These are phyloP conservation scores for Elymus sibiricus DNA, from an alignment of 176 grass and related monocot genomes.

Conservation along the genomic window DNA sequence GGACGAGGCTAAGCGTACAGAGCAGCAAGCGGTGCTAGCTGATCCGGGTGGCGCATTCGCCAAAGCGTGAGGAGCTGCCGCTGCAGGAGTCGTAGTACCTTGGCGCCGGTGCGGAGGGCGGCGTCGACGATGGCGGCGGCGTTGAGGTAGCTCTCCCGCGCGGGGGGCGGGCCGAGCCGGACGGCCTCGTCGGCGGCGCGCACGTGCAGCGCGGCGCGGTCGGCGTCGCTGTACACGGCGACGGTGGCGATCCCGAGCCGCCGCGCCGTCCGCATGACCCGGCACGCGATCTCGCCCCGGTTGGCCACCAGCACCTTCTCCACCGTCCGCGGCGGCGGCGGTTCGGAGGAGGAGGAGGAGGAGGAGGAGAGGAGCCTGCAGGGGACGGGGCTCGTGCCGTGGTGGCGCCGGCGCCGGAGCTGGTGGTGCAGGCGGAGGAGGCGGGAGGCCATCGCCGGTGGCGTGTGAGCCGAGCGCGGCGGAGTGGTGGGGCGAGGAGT, in stretches of 20 bases:
- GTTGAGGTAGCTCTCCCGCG: conserved; percentile 83
- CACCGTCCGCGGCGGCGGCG: neutral
- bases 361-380: conserved; percentile 36
- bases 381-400: neutral
- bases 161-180: conserved; percentile 61
- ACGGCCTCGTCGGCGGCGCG: conserved; percentile 75
- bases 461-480: neutral
- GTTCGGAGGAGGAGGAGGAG: neutral
- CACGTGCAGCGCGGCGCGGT: conserved; percentile 74
- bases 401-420: conserved; percentile 12
- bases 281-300: conserved; percentile 90
- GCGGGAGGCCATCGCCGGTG: conserved; percentile 42
- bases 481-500: neutral
- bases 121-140: conserved; percentile 71
- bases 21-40: neutral
- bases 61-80: neutral
- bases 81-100: conserved; percentile 29
- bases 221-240: conserved; percentile 89
- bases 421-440: conserved; percentile 25
- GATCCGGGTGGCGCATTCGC: neutral
- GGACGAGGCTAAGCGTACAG: neutral
- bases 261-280: conserved; percentile 68
- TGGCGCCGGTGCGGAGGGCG: conserved; percentile 62
- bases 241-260: conserved; percentile 72
- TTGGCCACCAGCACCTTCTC: conserved; percentile 95